phyloP scores from a whole-genome alignment of 306 rosid genomes.

The Elaeagnus macrophylla region DNA sequence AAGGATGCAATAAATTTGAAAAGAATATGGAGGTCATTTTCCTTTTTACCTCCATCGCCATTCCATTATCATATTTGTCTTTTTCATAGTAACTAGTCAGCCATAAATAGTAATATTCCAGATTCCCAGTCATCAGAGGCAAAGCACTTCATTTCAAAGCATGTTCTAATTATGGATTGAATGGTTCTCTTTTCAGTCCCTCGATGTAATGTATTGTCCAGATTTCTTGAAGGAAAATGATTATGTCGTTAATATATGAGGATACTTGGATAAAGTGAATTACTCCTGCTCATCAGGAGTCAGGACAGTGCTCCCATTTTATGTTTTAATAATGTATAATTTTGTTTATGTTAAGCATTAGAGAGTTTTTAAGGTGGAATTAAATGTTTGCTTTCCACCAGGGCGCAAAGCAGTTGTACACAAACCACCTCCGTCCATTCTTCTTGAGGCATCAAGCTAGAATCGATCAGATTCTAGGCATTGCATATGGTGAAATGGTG shows the following conservation, averaged over 20 bases:
- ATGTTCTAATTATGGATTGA: neutral
- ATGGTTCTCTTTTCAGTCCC: neutral
- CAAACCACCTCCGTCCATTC: slow-evolving; percentile 65
- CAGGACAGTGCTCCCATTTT: too few relatives aligned
- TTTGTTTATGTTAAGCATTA: neutral
- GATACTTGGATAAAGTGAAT: too few relatives aligned
- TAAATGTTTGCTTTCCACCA: slow-evolving; percentile 23
- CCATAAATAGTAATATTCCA: neutral
- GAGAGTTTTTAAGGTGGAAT: slow-evolving; percentile 3
- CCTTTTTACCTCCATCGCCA: too few relatives aligned
- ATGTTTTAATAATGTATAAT: too few relatives aligned
- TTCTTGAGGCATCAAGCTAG: slow-evolving; percentile 57
- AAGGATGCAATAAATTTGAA: too few relatives aligned
- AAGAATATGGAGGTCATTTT: too few relatives aligned
- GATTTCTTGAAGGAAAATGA: too few relatives aligned
- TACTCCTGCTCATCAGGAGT: too few relatives aligned
- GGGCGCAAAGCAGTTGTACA: slow-evolving; percentile 77
- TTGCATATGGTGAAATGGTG: slow-evolving; percentile 62
- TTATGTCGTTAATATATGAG: too few relatives aligned
- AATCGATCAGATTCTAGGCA: slow-evolving; percentile 52
- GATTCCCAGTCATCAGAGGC: neutral
- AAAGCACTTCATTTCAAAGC: neutral
- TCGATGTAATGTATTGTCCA: too few relatives aligned
- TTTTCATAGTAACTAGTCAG: too few relatives aligned
- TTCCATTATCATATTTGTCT: too few relatives aligned